A percentile compares a stretch with the other conserved stretches of the same genome.
Evolutionary conservation across 352 stramenopile genomes (phyloP).

Genomic region (Phytopythium mirpurense): DNA sequence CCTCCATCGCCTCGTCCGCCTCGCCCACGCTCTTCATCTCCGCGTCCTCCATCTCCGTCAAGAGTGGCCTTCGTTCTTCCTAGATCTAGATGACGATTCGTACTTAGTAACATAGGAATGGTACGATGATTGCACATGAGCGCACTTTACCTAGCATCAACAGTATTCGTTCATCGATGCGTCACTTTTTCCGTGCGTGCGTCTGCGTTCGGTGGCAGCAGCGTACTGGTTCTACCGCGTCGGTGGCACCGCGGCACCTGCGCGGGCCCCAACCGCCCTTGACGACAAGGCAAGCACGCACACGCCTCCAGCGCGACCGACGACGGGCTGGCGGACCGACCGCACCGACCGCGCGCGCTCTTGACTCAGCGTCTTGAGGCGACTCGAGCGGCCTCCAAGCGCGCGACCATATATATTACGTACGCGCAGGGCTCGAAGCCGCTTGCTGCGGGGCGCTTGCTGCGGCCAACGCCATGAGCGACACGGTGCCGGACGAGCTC

Average conservation of each 20-base stretch:
- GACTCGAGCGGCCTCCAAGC: not conserved
- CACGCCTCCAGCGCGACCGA: not conserved
- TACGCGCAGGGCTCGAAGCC: too few species aligned
- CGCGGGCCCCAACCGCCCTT: not conserved
- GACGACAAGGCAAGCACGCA: constrained; percentile 2
- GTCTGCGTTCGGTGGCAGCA: not conserved
- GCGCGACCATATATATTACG: too few species aligned
- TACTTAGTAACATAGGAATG: too few species aligned
- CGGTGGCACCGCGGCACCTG: not conserved
- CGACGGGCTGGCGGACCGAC: not conserved
- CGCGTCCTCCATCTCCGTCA: constrained; percentile 35
- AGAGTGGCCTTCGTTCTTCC: too few species aligned
- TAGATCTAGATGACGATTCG: too few species aligned
- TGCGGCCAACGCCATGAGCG: constrained; percentile 20
- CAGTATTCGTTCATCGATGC: too few species aligned
- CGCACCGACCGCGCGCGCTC: too few species aligned
- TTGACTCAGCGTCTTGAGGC: too few species aligned
- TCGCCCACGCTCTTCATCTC: constrained; percentile 45
- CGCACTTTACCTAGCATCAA: too few species aligned
- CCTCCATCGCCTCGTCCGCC: constrained; percentile 38
- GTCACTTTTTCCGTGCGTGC: not conserved
- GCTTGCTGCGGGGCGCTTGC: not conserved
- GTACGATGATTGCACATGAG: too few species aligned
- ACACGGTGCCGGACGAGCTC: constrained; percentile 63
- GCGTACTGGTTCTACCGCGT: not conserved